Percentiles rank a stretch among this genome's conserved stretches.
phyloP scores from a whole-genome alignment of 1,139 yeast genomes.

The Groenewaldozyma auringiensis region DNA sequence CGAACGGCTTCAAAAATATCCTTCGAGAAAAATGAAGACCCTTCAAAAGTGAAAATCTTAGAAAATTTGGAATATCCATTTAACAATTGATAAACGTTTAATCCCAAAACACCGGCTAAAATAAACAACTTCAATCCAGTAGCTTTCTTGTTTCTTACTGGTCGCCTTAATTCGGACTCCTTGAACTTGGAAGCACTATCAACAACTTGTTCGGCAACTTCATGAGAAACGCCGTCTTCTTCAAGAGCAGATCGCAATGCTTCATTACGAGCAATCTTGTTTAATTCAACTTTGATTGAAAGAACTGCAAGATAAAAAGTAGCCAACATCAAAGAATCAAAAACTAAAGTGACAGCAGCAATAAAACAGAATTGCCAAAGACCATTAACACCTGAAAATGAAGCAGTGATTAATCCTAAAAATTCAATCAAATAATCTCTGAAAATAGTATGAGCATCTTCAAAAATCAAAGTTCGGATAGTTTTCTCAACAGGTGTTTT shows the following conservation, averaged over 20 bases:
- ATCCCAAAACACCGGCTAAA: slow-evolving; percentile 58
- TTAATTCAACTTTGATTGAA: slow-evolving; percentile 84
- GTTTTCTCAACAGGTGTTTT: slow-evolving; percentile 33
- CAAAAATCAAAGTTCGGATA: slow-evolving; percentile 50
- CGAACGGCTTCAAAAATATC: slow-evolving; percentile 8
- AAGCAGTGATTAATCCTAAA: slow-evolving; percentile 62
- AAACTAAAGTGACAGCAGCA: slow-evolving; percentile 62
- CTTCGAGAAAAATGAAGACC: slow-evolving; percentile 9
- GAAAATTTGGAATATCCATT: slow-evolving; percentile 2
- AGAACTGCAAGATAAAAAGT: slow-evolving; percentile 84
- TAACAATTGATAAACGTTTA: slow-evolving; percentile 44
- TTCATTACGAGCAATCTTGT: slow-evolving; percentile 78
- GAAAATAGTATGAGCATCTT: slow-evolving; percentile 61
- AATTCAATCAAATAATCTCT: slow-evolving; percentile 77
- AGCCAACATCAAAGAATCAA: slow-evolving; percentile 66
- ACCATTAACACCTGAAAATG: slow-evolving; percentile 55
- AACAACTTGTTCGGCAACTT: slow-evolving; percentile 67
- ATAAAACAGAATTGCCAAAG: slow-evolving; percentile 77
- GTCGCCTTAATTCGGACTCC: slow-evolving; percentile 16
- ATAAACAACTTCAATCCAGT: slow-evolving; percentile 56
- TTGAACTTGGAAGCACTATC: slow-evolving; percentile 21
- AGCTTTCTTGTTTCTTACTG: slow-evolving; percentile 35
- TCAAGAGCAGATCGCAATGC: slow-evolving; percentile 75
- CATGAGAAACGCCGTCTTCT: slow-evolving; percentile 80
- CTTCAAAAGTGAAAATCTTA: slow-evolving; percentile 42